Evolutionary conservation across 305 asterid genomes (phyloP).

Genomic region (Rubia peregrina): DNA sequence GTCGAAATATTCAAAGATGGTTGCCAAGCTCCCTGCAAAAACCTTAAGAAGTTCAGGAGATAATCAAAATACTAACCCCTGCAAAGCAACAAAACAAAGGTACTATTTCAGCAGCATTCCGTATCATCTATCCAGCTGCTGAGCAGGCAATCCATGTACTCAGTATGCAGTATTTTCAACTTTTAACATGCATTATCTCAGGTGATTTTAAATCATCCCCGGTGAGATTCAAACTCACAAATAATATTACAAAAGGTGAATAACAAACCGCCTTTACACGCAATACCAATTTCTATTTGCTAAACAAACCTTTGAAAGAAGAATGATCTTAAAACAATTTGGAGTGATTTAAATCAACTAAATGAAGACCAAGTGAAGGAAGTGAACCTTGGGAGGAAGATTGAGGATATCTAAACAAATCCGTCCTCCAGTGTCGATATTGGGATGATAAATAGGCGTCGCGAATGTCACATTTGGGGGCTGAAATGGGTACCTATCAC

Average conservation of each 20-base stretch:
- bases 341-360: not conserved
- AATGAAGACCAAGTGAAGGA: not conserved
- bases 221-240: not conserved
- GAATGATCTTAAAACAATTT: not conserved
- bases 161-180: not conserved
- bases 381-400: constrained; percentile 78
- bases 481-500: constrained; percentile 75
- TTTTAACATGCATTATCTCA: constrained; percentile 1
- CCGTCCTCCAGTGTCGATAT: constrained; percentile 80
- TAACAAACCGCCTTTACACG: not conserved
- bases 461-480: constrained; percentile 75
- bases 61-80: not conserved
- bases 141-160: not conserved
- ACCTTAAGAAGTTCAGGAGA: not conserved
- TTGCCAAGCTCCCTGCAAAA: constrained; percentile 78
- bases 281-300: not conserved
- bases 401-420: constrained; percentile 89
- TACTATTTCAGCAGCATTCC: not conserved
- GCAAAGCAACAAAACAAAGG: not conserved
- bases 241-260: not conserved
- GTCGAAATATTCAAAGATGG: constrained; percentile 88
- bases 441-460: constrained; percentile 79
- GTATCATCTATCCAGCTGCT: not conserved
- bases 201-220: not conserved
- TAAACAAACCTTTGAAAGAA: not conserved